Base-by-base conservation (phyloP, 2,329 filamentous ascomycete genomes). In the Colletotrichum endophyticum region DNA sequence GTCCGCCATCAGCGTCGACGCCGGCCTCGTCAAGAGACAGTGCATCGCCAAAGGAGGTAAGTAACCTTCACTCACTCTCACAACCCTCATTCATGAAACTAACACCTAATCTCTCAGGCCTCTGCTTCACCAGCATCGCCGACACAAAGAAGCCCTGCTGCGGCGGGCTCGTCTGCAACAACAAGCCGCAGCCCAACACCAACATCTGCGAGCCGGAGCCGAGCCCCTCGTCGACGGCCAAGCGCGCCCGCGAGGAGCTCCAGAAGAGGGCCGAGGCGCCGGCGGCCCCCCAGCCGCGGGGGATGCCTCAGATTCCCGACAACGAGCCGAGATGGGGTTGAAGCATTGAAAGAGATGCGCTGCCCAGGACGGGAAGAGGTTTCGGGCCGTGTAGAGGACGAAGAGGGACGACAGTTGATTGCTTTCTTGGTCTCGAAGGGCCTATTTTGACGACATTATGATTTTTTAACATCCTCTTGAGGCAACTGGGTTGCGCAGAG, bases 1-100 rank as follows among this genome's bases (percentile, higher is more conserved):
- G 5, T 71, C 72, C 34, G 72, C 72, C 19, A 61, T 72, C 49
- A 75, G 72, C 61, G 68, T 75, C 72, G 72, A 72, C 34, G 28
- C 34, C 27, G 53, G 67, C 27, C 72, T 66, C 15, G 16, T 75
- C 67, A 71, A 72, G 67, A 66, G 68, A 56, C 61, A 75, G 19
- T 75, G 72, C 72, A 62, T 72, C 34, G 34, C 27, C 8, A 25
- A 30, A 1, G 67, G 72, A 75, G 34, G 72, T 75, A 12, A 16
- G 72, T 61, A 16, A 9, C 0, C 13, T 3, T 4, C 7, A 9
- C 39, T 11, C 19, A 44, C 19, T 6, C 39, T 44, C 9, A 44
- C 39, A 44, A 2, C 2, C 9, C 19, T 49, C 19, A 4, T n/a
- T 12, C 5, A 44, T 0, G 3, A 28, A 4, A 27, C 36, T 34